phyloP scores from a whole-genome alignment of 1,284 basidiomycete genomes.

The Thelephora terrestris region DNA sequence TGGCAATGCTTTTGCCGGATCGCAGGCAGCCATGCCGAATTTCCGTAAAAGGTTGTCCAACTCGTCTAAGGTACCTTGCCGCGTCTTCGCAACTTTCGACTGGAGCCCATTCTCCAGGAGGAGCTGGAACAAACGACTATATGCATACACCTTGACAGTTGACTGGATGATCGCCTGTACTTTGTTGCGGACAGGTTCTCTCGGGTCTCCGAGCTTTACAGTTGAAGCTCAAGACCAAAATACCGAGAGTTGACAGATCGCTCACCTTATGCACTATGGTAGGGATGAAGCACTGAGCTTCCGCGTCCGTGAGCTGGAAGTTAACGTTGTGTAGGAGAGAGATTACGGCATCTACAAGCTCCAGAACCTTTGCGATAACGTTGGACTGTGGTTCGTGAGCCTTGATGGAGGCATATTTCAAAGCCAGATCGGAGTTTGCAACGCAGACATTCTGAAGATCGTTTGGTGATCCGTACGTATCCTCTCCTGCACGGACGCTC shows the following conservation, averaged over 20 bases:
- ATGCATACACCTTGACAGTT: conserved; percentile 76
- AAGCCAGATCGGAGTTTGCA: conserved; percentile 84
- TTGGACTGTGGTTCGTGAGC: conserved; percentile 92
- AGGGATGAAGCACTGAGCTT: conserved; percentile 84
- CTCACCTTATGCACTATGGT: conserved; percentile 85
- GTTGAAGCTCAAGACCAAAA: conserved; percentile 5
- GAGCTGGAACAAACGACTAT: conserved; percentile 82
- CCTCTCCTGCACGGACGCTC: conserved; percentile 46
- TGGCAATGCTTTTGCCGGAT: conserved; percentile 72
- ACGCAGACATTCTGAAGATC: conserved; percentile 64
- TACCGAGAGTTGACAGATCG: conserved; percentile 1
- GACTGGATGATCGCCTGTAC: conserved; percentile 66
- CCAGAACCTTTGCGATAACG: conserved; percentile 81
- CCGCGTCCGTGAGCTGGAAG: conserved; percentile 81
- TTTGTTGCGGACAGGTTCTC: conserved; percentile 63
- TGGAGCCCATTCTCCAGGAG: conserved; percentile 80
- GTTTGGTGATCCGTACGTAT: conserved; percentile 42
- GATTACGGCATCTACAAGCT: conserved; percentile 76
- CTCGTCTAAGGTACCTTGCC: conserved; percentile 81
- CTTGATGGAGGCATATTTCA: conserved; percentile 93
- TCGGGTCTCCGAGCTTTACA: conserved; percentile 66
- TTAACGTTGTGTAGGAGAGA: conserved; percentile 61
- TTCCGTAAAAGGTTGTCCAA: conserved; percentile 69
- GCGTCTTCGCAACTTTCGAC: conserved; percentile 84
- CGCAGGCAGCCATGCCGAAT: conserved; percentile 77